These are phyloP conservation scores for Aspergillus leporis DNA, from an alignment of 495 filamentous ascomycete species.

Conservation along the genomic window DNA sequence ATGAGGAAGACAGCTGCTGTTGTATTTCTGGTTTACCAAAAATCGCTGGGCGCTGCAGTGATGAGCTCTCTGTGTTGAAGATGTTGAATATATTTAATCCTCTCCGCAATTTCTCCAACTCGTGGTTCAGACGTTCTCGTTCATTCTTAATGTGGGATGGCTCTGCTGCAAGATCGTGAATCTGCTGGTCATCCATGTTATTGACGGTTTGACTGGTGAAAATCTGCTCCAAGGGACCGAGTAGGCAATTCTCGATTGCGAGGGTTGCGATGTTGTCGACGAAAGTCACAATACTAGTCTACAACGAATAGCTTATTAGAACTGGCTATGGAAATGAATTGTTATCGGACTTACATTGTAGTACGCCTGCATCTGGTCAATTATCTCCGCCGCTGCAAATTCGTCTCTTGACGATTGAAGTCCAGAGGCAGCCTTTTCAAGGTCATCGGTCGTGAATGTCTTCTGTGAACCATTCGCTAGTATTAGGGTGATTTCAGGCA, in stretches of 20 bases:
- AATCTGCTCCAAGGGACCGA: slow-evolving; percentile 31
- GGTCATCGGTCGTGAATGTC: neutral
- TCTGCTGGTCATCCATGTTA: slow-evolving; percentile 27
- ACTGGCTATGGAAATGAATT: neutral
- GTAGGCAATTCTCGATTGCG: slow-evolving; percentile 59
- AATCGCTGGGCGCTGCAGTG: neutral
- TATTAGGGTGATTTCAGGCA: neutral
- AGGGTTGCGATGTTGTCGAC: slow-evolving; percentile 61
- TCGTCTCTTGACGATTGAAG: slow-evolving; percentile 16
- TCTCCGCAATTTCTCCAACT: slow-evolving; percentile 25
- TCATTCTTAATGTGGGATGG: slow-evolving; percentile 11
- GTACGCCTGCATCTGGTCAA: slow-evolving; percentile 38
- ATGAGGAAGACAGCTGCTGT: neutral
- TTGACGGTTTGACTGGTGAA: slow-evolving; percentile 33
- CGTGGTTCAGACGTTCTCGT: slow-evolving; percentile 6
- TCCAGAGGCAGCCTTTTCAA: slow-evolving; percentile 1
- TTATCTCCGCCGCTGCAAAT: slow-evolving; percentile 24
- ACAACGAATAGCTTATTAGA: neutral
- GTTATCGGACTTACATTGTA: slow-evolving; percentile 32
- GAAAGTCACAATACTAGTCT: slow-evolving; percentile 64
- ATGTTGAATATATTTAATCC: slow-evolving; percentile 13
- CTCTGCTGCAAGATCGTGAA: slow-evolving; percentile 25
- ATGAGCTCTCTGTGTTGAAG: slow-evolving; percentile 1
- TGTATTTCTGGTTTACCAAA: neutral
- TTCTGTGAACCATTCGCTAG: neutral